Conservation (phyloP, 1,139 yeast species). For the Petasospora rhodanensis region DNA sequence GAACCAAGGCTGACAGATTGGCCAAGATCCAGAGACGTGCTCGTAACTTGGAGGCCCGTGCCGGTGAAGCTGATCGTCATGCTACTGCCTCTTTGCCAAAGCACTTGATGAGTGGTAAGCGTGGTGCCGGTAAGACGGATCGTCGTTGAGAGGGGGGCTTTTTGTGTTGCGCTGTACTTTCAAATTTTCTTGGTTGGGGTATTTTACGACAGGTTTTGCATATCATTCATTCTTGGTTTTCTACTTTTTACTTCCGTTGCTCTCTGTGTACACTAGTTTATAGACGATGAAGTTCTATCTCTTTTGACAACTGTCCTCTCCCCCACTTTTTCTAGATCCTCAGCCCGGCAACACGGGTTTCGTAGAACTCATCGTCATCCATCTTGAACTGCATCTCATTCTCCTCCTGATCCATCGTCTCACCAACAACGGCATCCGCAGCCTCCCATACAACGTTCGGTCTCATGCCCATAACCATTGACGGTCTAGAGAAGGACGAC, state of each 20-base stretch:
- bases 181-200: too few relatives aligned
- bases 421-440: slow-evolving; percentile 3
- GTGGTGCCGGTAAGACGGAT: slow-evolving; percentile 88
- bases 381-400: slow-evolving; percentile 23
- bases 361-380: slow-evolving; percentile 22
- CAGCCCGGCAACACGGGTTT: neutral
- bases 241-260: too few relatives aligned
- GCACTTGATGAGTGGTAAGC: slow-evolving; percentile 94
- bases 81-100: slow-evolving; percentile 81
- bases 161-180: too few relatives aligned
- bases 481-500: slow-evolving; percentile 42
- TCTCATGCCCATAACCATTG: slow-evolving; percentile 1
- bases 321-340: neutral
- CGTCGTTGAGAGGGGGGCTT: too few relatives aligned
- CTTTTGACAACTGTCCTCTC: too few relatives aligned
- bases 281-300: too few relatives aligned
- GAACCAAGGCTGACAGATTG: slow-evolving; percentile 83
- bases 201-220: too few relatives aligned
- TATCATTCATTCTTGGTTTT: too few relatives aligned
- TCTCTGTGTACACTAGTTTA: too few relatives aligned
- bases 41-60: slow-evolving; percentile 87
- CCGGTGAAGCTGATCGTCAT: slow-evolving; percentile 96
- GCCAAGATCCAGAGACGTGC: slow-evolving; percentile 89
- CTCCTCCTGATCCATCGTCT: slow-evolving; percentile 15
- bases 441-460: slow-evolving; percentile 4